Base-by-base conservation (phyloP, 495 filamentous ascomycete species). In the Talaromyces proteolyticus region DNA sequence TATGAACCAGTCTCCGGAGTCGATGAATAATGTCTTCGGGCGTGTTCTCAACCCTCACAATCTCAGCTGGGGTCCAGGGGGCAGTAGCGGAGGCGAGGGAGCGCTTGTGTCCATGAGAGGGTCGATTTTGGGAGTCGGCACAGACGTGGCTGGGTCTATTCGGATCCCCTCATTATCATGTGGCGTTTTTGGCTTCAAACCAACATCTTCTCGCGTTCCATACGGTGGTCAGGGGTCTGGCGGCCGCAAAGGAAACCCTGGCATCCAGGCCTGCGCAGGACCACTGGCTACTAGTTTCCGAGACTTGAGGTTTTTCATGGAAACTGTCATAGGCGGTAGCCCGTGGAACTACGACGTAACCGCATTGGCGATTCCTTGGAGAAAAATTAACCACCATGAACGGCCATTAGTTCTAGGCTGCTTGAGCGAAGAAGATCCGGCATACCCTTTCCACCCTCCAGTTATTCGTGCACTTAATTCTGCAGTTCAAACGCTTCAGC, bases 81-180 rank as follows among this genome's bases (percentile, higher is more conserved):
- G 84, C 0, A 82, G 77, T 42, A 80, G 79, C 2, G 83, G 84
- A 14, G 85, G 86, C 38, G 86, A 89, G 59, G 79, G 74, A 1
- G 80, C 84, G 0, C 66, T 88, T n/a, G 53, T 86, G 25, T 80
- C 72, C 0, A 62, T 81, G 2, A 59, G 76, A 1, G 84, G 84
- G 2, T 80, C 76, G 22, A 66, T 75, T 25, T 61, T 88, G 0
- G 86, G 86, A 0, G 79, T 89, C 38, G 85, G 84, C 0, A 84
- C 81, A 0, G 85, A 88, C 56, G 76, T 89, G 36, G 85, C 69
- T 20, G 84, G 84, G 4, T 85, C 79, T 6, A 84, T 88, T 51
- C 70, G 84, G 0, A 72, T 72, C 24, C 87, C 87, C 0, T 82
- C 87, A 0, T 77, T 77, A n/a, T 74, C 79, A 46, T 76, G 80